These are phyloP conservation scores for Neonectria faginata DNA, from an alignment of 2,329 filamentous ascomycete genomes.

Conservation along the genomic window DNA sequence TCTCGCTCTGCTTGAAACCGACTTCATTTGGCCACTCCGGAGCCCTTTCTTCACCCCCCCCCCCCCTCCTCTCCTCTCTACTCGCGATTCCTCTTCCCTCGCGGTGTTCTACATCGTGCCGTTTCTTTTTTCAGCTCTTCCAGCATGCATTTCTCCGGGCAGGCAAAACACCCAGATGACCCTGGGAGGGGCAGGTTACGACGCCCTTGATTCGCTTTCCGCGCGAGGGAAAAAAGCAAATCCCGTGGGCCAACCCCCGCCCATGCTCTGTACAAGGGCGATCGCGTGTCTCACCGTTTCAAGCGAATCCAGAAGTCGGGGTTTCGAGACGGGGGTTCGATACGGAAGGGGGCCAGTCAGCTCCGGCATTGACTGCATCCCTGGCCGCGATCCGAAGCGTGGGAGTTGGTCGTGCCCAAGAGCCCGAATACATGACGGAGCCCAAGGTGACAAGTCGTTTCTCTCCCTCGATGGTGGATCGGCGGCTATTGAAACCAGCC, in stretches of 20 bases:
- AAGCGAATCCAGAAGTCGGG: background rate
- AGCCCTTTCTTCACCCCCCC: slow-evolving; percentile 28
- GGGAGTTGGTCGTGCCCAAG: background rate
- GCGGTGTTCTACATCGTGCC: background rate
- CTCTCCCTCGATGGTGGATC: slow-evolving; percentile 20
- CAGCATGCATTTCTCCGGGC: slow-evolving; percentile 17
- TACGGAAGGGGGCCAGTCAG: background rate
- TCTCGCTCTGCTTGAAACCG: slow-evolving; percentile 3
- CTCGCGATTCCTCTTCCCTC: slow-evolving; percentile 11
- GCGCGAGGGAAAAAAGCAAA: background rate
- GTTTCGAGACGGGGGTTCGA: background rate
- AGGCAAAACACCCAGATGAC: background rate
- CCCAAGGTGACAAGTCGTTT: slow-evolving; percentile 34
- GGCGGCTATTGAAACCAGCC: slow-evolving; percentile 20
- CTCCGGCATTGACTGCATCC: background rate
- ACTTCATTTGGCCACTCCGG: slow-evolving; percentile 6
- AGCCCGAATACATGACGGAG: slow-evolving; percentile 6
- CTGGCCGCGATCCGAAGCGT: background rate
- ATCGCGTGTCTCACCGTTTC: slow-evolving; percentile 6
- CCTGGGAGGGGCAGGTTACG: background rate
- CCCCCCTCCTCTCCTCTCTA: slow-evolving; percentile 28
- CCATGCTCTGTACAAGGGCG: background rate
- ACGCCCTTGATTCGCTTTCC: background rate
- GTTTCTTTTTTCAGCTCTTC: slow-evolving; percentile 21
- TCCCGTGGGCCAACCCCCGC: background rate